Evolutionary conservation across 1,284 basidiomycete species (phyloP).

Genomic region (Hypsizygus ulmarius): DNA sequence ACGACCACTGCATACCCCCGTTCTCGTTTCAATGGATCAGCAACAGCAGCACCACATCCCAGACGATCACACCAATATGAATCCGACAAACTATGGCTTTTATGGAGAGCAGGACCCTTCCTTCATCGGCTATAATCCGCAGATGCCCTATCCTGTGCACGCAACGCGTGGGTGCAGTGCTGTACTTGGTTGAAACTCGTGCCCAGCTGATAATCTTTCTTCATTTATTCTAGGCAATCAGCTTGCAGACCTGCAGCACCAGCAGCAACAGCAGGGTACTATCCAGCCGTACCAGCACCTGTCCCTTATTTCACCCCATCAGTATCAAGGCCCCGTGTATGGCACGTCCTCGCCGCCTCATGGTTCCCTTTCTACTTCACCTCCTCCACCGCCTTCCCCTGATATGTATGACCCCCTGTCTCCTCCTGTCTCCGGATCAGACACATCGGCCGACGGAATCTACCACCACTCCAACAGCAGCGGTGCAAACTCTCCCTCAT

Average conservation of each 20-base stretch:
- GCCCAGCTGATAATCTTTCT: constrained; percentile 56
- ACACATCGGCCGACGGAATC: constrained; percentile 75
- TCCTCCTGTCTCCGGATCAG: constrained; percentile 80
- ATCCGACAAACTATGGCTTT: constrained; percentile 32
- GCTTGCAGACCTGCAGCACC: constrained; percentile 52
- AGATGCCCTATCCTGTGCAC: constrained; percentile 40
- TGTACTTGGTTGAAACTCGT: constrained; percentile 38
- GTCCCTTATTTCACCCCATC: constrained; percentile 49
- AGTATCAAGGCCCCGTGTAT: constrained; percentile 41
- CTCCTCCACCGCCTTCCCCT: constrained; percentile 67
- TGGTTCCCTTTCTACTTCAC: constrained; percentile 43
- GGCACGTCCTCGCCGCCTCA: constrained; percentile 41
- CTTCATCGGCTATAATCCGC: constrained; percentile 37
- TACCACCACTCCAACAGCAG: constrained; percentile 77
- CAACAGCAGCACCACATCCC: constrained; percentile 31
- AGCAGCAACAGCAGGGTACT: constrained; percentile 28
- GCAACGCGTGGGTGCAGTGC: constrained; percentile 52
- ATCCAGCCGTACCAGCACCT: constrained; percentile 45
- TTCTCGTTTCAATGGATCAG: constrained; percentile 34
- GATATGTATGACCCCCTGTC: constrained; percentile 78
- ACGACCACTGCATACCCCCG: constrained; percentile 15
- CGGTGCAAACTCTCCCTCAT: constrained; percentile 70
- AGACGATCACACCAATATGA: constrained; percentile 32
- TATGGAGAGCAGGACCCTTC: constrained; percentile 40
- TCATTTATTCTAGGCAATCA: constrained; percentile 49